These are phyloP conservation scores for Lantana camara DNA, from an alignment of 257 asterid genomes.

Conservation along the genomic window DNA sequence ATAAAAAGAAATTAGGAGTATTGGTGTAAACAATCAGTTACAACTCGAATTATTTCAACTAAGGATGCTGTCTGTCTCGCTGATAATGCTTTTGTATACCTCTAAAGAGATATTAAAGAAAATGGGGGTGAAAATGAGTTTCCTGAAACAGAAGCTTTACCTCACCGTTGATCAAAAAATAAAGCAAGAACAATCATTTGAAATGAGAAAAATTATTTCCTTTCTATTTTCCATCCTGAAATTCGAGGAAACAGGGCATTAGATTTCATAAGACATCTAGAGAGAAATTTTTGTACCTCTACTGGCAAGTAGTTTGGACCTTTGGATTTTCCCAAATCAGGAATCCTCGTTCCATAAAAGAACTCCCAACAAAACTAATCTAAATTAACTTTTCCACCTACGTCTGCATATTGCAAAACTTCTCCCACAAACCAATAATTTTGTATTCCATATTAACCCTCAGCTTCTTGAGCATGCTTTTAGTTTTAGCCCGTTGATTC, in stretches of 20 bases:
- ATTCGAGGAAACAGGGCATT: too few species aligned
- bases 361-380: background rate
- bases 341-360: slow-evolving; percentile 30
- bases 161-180: too few species aligned
- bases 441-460: slow-evolving; percentile 79
- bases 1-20: background rate
- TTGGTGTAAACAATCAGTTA: slow-evolving; percentile 46
- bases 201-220: too few species aligned
- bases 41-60: slow-evolving; percentile 64
- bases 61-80: slow-evolving; percentile 61
- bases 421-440: slow-evolving; percentile 81
- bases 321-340: slow-evolving; percentile 80
- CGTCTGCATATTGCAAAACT: slow-evolving; percentile 83
- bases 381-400: slow-evolving; percentile 41
- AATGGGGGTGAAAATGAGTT: slow-evolving; percentile 30
- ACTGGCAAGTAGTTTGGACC: slow-evolving; percentile 82
- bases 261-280: slow-evolving; percentile 19
- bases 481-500: slow-evolving; percentile 79
- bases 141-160: slow-evolving; percentile 11
- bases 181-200: too few species aligned
- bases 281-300: slow-evolving; percentile 57
- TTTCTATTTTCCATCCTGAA: too few species aligned
- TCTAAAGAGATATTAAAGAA: slow-evolving; percentile 81
- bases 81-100: slow-evolving; percentile 83
- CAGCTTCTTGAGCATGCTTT: slow-evolving; percentile 77